Evolutionary conservation across 345 rosid genomes (phyloP), one percentile per base, ranked within the genome.

Genomic region (Pistacia integerrima): DNA sequence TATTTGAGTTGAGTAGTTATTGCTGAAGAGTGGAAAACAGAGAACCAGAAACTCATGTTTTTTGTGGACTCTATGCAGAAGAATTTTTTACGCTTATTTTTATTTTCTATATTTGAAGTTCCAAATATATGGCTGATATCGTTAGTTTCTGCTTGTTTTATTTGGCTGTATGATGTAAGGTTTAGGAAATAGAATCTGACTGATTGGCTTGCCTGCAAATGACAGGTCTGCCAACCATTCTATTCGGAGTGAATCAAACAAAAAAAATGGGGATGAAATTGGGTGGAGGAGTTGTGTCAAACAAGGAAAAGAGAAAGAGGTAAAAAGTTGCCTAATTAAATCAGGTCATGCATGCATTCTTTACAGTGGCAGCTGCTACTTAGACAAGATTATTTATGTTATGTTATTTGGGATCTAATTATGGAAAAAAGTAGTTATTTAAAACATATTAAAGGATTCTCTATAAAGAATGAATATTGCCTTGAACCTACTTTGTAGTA

Each of bases 281-380:
- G 64, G 49, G 35, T 57, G 22, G 25, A 65, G 35, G 57, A 64
- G 62, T 58, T 5, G 22, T 51, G 9, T 62, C 18, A 64, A 54
- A 69, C 70, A 18, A 44, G 75, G 54, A 63, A 74, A 7, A 33
- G 59, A 62, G 75, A 69, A 61, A 51, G 55, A 74, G 78, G 78
- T 79, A 49, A 62, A 30, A 6, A 7, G 11, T 75, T 66, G 20
- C 49, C 20, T 60, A 2, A 36, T 73, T 67, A 33, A 28, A 51
- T 59, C 5, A 22, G 10, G 14, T 11, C 16, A 4, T 58, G 44
- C 30, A 16, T 64, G 51, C 60, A 52, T 52, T 25, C 59, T 44
- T 65, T 28, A 73, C 17, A 33, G 17, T 49, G 28, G 33, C 33
- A 30, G 38, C 57, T 46, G 52, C 49, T 64, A 44, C 60, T 62